Percentiles rank a stretch among this genome's conserved stretches.
Evolutionary conservation across 768 basidiomycete species (phyloP).

Genomic region (Boletus edulis): DNA sequence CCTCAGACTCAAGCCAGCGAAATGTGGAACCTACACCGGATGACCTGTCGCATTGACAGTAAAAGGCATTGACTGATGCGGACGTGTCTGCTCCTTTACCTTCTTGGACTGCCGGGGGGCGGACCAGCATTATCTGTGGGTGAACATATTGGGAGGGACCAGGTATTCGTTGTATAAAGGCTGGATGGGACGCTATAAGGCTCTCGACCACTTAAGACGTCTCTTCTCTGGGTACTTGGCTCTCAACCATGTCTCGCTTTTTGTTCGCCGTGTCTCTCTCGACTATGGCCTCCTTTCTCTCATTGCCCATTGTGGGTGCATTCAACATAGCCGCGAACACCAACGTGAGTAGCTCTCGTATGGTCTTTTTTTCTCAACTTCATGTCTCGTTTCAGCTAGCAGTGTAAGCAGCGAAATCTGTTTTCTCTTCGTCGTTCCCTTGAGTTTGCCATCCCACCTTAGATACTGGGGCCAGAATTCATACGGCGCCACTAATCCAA

Average conservation of each 20-base stretch:
- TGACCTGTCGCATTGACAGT: not conserved
- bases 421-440: not conserved
- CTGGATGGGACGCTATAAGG: not conserved
- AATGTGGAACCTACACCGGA: not conserved
- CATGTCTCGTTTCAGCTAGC: conserved; percentile 13
- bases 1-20: not conserved
- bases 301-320: conserved; percentile 5
- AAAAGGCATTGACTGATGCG: not conserved
- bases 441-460: not conserved
- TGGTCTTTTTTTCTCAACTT: not conserved
- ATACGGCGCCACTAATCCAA: conserved; percentile 32
- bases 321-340: conserved; percentile 19
- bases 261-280: not conserved
- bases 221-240: not conserved
- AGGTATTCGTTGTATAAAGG: conserved; percentile 9
- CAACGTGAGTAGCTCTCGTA: conserved; percentile 14
- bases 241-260: not conserved
- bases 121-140: not conserved
- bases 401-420: conserved; percentile 3
- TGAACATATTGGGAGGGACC: not conserved
- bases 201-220: not conserved
- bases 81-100: conserved; percentile 4
- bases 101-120: not conserved
- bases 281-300: not conserved
- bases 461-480: conserved; percentile 41